Conservation (phyloP, 202 grass and related monocot species). For the Zizania palustris region DNA sequence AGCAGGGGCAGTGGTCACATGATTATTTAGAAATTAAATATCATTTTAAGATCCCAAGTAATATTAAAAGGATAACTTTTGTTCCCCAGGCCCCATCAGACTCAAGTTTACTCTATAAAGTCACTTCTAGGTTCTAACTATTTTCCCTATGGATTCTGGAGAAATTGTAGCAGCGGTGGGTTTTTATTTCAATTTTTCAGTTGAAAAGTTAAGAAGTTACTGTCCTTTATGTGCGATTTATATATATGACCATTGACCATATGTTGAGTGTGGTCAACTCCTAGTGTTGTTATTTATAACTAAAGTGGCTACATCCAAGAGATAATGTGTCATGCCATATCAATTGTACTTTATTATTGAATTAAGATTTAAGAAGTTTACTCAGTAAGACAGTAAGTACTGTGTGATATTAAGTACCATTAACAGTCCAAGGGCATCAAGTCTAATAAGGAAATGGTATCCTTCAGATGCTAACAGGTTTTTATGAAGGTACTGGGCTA, state of each 20-base stretch:
- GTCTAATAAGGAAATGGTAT: neutral
- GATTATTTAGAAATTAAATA: neutral
- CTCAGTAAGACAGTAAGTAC: neutral
- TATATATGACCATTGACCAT: slow-evolving; percentile 29
- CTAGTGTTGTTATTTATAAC: neutral
- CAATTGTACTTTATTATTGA: neutral
- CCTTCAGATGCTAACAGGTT: neutral
- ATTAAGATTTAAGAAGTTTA: neutral
- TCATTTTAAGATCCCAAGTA: neutral
- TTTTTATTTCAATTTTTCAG: slow-evolving; percentile 27
- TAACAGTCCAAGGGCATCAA: slow-evolving; percentile 2
- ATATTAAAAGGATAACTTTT: neutral
- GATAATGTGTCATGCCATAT: slow-evolving; percentile 10
- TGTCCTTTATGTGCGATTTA: slow-evolving; percentile 4
- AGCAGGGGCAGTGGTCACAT: neutral
- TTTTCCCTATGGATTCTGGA: slow-evolving; percentile 12
- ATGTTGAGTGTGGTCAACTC: neutral
- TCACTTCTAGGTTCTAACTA: neutral
- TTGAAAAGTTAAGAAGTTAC: slow-evolving; percentile 7
- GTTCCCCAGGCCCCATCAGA: neutral
- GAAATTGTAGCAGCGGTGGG: slow-evolving; percentile 15
- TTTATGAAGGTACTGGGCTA: neutral
- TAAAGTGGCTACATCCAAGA: neutral
- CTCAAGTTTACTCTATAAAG: slow-evolving; percentile 32
- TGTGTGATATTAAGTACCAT: neutral